These are phyloP conservation scores for Tolypocladium guangdongense DNA, from an alignment of 2,329 filamentous ascomycete genomes.

Conservation along the genomic window DNA sequence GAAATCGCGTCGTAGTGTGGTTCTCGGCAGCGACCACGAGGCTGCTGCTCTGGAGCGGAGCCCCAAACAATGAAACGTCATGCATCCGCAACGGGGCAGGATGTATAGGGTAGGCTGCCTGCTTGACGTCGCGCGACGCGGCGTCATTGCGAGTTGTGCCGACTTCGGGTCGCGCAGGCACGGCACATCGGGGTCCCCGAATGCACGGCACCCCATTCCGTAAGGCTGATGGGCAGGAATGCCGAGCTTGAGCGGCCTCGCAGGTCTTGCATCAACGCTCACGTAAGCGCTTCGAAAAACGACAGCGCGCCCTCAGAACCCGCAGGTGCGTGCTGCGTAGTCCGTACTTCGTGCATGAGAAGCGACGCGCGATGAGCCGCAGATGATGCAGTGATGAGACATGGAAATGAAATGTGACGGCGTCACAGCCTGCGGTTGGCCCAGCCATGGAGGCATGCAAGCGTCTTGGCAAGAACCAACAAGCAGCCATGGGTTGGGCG, in stretches of 20 bases:
- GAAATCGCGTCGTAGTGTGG: fast-evolving
- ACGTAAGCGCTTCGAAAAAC: background rate
- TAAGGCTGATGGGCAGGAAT: too few relatives aligned
- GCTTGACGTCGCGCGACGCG: too few relatives aligned
- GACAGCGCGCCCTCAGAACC: too few relatives aligned
- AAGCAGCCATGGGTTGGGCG: background rate
- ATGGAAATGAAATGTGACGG: too few relatives aligned
- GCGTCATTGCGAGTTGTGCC: background rate
- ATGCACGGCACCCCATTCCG: too few relatives aligned
- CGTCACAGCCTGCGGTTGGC: background rate
- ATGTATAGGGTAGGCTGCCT: background rate
- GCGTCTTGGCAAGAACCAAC: background rate
- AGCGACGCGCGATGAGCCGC: too few relatives aligned
- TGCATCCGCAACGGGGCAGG: background rate
- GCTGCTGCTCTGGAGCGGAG: background rate
- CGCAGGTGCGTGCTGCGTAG: too few relatives aligned
- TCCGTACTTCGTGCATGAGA: too few relatives aligned
- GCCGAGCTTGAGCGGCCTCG: too few relatives aligned
- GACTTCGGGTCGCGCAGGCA: too few relatives aligned
- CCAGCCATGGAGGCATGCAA: background rate
- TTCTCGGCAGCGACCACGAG: background rate
- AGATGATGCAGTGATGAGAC: too few relatives aligned
- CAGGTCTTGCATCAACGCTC: background rate
- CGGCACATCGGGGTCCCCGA: too few relatives aligned
- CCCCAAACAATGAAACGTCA: background rate